A percentile compares a stretch with the other conserved stretches of the same genome.
Conservation (phyloP, 2,329 filamentous ascomycete genomes). For the Calonectria henricotiae region DNA sequence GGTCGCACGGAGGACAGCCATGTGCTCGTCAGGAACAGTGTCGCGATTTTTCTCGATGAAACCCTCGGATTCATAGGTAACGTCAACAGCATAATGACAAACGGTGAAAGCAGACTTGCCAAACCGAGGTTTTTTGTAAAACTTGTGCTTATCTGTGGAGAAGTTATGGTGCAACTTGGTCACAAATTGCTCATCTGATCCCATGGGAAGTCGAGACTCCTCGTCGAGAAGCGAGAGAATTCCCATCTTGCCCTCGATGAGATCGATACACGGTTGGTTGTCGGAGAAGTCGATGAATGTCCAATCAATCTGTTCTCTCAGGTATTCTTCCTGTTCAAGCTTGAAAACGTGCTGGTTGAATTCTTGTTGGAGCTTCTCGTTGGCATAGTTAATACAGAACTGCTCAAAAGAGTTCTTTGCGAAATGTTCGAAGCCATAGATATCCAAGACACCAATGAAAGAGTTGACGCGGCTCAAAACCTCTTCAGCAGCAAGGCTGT, state of each 20-base stretch:
- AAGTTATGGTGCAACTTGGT: slow-evolving; percentile 97
- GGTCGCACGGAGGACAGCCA: slow-evolving; percentile 90
- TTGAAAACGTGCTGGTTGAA: slow-evolving; percentile 99
- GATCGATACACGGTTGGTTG: slow-evolving; percentile 98
- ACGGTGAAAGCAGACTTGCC: slow-evolving; percentile 98
- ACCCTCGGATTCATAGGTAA: slow-evolving; percentile 98
- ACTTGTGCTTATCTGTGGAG: slow-evolving; percentile 89
- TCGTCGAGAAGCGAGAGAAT: slow-evolving; percentile 94
- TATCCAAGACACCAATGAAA: slow-evolving; percentile 99
- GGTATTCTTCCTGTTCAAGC: slow-evolving; percentile 97
- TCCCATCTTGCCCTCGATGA: slow-evolving; percentile 97
- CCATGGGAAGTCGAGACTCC: slow-evolving; percentile 97
- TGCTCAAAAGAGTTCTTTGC: slow-evolving; percentile 99
- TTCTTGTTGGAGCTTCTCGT: slow-evolving; percentile 98
- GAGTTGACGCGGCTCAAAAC: slow-evolving; percentile 86
- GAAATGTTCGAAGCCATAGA: slow-evolving; percentile 99
- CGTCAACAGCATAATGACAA: slow-evolving; percentile 97
- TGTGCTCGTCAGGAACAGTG: slow-evolving; percentile 97
- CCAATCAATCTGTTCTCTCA: slow-evolving; percentile 98
- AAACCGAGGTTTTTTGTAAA: slow-evolving; percentile 98
- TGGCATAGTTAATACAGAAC: slow-evolving; percentile 99
- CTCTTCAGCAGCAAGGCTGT: slow-evolving; percentile 89
- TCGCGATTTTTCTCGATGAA: slow-evolving; percentile 99
- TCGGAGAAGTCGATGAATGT: slow-evolving; percentile 99
- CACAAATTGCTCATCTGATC: slow-evolving; percentile 96